phyloP scores from a whole-genome alignment of 352 stramenopile genomes.

The Phytophthora constricta region DNA sequence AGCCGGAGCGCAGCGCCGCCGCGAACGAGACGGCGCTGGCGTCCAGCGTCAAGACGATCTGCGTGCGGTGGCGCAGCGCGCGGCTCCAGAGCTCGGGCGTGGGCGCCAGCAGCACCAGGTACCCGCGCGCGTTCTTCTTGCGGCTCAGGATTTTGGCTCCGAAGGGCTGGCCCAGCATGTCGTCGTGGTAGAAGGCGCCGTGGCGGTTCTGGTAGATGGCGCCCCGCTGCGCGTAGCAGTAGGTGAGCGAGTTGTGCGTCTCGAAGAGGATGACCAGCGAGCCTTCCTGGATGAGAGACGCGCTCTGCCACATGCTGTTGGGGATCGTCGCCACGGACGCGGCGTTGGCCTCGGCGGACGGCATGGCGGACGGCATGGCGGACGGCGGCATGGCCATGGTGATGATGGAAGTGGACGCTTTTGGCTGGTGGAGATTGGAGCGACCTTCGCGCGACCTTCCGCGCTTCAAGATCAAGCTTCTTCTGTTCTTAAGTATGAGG shows the following conservation, averaged over 20 bases:
- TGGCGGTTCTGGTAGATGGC: conserved; percentile 97
- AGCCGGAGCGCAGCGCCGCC: conserved; percentile 90
- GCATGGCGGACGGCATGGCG: conserved; percentile 41
- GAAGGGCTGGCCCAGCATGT: conserved; percentile 93
- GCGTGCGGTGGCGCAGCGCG: conserved; percentile 93
- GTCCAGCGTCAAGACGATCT: conserved; percentile 98
- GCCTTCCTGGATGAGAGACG: conserved; percentile 64
- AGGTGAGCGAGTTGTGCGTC: conserved; percentile 95
- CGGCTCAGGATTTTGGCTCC: conserved; percentile 78
- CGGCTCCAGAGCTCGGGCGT: conserved; percentile 97
- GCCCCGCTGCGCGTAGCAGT: conserved; percentile 93
- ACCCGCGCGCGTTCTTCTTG: conserved; percentile 79
- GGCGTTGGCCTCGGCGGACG: conserved; percentile 33
- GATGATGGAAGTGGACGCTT: no score
- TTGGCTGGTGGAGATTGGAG: conserved; percentile 17
- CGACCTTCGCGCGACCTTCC: no score
- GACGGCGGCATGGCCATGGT: neutral
- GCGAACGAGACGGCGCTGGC: conserved; percentile 93
- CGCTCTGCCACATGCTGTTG: conserved; percentile 76
- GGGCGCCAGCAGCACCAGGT: conserved; percentile 95
- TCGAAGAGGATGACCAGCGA: conserved; percentile 98
- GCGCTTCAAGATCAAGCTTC: no score
- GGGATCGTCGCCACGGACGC: conserved; percentile 45
- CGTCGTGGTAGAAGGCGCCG: conserved; percentile 97
- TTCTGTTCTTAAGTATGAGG: no score